Percentiles rank a stretch among this genome's conserved stretches.
Evolutionary conservation across 1,284 basidiomycete species (phyloP).

Genomic region (Cutaneotrichosporon mucoides): DNA sequence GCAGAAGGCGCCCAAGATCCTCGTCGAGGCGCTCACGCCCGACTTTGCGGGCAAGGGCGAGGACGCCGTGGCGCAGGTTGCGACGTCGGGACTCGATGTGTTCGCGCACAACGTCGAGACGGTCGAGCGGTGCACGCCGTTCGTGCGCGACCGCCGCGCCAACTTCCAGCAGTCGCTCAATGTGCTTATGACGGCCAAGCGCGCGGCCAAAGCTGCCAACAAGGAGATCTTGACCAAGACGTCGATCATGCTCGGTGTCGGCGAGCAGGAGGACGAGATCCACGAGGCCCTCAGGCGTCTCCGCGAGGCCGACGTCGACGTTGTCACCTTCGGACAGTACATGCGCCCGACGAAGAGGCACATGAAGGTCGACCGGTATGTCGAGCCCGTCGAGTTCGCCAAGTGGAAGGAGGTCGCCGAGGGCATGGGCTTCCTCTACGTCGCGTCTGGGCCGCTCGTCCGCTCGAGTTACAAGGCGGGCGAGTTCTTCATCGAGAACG

Average conservation of each 20-base stretch:
- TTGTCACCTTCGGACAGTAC: conserved; percentile 99
- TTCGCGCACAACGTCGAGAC: conserved; percentile 99
- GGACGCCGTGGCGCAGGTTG: conserved; percentile 73
- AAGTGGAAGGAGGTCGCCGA: conserved; percentile 87
- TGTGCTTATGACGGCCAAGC: conserved; percentile 81
- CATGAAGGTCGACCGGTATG: conserved; percentile 98
- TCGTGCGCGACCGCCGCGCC: conserved; percentile 89
- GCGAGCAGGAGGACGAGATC: conserved; percentile 82
- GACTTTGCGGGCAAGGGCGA: conserved; percentile 78
- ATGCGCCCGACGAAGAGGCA: conserved; percentile 99
- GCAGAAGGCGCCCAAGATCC: conserved; percentile 89
- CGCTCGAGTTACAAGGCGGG: conserved; percentile 96
- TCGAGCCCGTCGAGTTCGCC: conserved; percentile 88
- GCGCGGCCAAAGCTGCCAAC: conserved; percentile 72
- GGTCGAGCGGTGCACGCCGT: conserved; percentile 86
- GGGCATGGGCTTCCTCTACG: conserved; percentile 92
- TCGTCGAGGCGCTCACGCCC: conserved; percentile 94
- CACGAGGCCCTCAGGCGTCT: conserved; percentile 83
- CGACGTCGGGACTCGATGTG: conserved; percentile 91
- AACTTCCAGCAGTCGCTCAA: conserved; percentile 84
- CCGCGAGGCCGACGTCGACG: conserved; percentile 82
- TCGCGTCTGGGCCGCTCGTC: conserved; percentile 93
- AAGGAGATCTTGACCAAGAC: conserved; percentile 88
- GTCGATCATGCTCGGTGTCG: conserved; percentile 97
- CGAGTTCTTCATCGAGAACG: conserved; percentile 88